Conservation (phyloP, 495 filamentous ascomycete species). For the Aspergillus bertholletiae region DNA sequence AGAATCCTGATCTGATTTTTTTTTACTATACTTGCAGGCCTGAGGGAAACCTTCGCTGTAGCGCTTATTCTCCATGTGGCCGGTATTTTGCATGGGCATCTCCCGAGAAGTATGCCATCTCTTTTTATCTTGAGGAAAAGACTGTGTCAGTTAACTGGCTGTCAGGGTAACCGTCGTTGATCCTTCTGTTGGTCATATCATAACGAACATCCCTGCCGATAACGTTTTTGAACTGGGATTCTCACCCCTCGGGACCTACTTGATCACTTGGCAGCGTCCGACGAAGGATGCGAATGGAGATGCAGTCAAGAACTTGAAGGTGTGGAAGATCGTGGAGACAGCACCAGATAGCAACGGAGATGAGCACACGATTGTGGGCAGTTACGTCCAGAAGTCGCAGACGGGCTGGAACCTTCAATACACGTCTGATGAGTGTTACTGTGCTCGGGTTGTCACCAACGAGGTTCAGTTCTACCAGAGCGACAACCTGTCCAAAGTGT, state of each 20-base stretch:
- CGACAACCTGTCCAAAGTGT: constrained; percentile 75
- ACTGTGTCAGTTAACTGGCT: constrained; percentile 2
- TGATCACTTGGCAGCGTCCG: constrained; percentile 95
- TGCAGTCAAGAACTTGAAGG: constrained; percentile 91
- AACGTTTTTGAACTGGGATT: constrained; percentile 94
- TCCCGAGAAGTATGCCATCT: constrained; percentile 65
- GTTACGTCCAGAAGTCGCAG: constrained; percentile 91
- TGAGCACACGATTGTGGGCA: constrained; percentile 72
- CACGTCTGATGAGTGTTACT: constrained; percentile 85
- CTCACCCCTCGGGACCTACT: constrained; percentile 83
- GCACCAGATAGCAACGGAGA: constrained; percentile 27
- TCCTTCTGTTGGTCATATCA: constrained; percentile 70
- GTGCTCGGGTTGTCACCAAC: constrained; percentile 91
- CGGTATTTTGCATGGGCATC: constrained; percentile 95
- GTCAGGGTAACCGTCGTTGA: constrained; percentile 78
- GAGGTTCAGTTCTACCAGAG: constrained; percentile 96
- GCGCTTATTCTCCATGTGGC: constrained; percentile 89
- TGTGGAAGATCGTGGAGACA: constrained; percentile 72
- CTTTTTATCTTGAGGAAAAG: background rate
- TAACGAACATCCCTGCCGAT: constrained; percentile 68
- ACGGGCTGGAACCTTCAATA: constrained; percentile 98
- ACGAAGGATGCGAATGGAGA: constrained; percentile 90
- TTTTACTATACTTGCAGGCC: constrained; percentile 49
- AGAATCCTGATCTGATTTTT: background rate
- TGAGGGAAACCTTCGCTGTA: constrained; percentile 91